phyloP scores from a whole-genome alignment of 2,329 filamentous ascomycete species.

The Aspergillus proliferans region DNA sequence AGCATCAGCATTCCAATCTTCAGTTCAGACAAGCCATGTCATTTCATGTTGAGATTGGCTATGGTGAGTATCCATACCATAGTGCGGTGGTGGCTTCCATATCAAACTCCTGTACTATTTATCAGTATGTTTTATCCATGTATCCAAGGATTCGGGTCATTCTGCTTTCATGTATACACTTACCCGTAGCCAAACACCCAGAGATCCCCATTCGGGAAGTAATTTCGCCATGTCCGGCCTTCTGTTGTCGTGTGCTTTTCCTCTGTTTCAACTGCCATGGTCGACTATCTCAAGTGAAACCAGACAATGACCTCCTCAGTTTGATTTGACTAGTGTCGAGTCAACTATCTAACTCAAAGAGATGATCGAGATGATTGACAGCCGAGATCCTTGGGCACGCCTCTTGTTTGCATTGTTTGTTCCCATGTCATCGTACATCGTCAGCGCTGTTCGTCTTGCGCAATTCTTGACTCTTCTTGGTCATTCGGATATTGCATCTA shows the following conservation, averaged over 20 bases:
- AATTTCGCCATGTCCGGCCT: constrained; percentile 36
- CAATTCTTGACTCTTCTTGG: no score
- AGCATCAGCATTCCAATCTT: background rate
- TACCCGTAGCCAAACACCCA: constrained; percentile 98
- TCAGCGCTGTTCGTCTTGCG: no score
- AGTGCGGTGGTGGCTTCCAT: constrained; percentile 96
- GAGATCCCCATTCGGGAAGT: constrained; percentile 58
- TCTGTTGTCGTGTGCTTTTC: constrained; percentile 10
- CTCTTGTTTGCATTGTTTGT: constrained; percentile 9
- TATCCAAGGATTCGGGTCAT: no score
- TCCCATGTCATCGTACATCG: no score
- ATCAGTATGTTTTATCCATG: background rate
- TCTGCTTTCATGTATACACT: constrained; percentile 20
- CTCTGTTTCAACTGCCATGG: background rate
- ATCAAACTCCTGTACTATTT: constrained; percentile 67
- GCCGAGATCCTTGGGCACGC: background rate
- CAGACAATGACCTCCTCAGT: no score
- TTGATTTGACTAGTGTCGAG: background rate
- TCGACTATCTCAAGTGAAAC: background rate
- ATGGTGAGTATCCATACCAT: constrained; percentile 54
- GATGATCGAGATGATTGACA: background rate
- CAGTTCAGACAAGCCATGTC: background rate
- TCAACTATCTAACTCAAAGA: no score
- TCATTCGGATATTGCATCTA: no score
- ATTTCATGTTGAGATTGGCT: background rate